Evolutionary conservation across 345 rosid genomes (phyloP).

Genomic region (Eucalyptus curtisii): DNA sequence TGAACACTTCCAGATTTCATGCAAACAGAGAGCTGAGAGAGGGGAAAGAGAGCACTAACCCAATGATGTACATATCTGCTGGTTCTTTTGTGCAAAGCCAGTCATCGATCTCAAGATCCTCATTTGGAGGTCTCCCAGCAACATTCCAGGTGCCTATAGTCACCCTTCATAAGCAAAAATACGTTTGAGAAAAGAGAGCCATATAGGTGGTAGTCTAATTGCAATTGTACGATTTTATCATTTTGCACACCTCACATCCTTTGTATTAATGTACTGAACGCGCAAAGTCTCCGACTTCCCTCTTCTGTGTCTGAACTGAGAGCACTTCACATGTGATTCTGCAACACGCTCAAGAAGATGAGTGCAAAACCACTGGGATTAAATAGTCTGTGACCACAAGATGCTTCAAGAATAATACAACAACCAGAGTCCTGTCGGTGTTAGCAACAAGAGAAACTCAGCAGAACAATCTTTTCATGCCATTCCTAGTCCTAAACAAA

Average conservation of each 20-base stretch:
- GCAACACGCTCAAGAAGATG: background rate
- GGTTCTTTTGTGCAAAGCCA: conserved; percentile 82
- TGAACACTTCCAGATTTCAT: background rate
- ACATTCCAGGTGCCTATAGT: conserved; percentile 93
- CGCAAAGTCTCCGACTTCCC: conserved; percentile 96
- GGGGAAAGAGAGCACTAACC: conserved; percentile 24
- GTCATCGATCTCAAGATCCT: conserved; percentile 69
- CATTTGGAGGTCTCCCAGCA: conserved; percentile 73
- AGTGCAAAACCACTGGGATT: background rate
- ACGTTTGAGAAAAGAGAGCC: background rate
- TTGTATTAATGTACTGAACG: conserved; percentile 76
- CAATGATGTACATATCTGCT: conserved; percentile 82
- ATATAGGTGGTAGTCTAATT: background rate
- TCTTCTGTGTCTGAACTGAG: conserved; percentile 56
- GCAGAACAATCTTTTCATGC: background rate
- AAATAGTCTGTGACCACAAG: background rate
- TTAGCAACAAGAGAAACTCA: background rate
- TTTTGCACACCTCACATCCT: conserved; percentile 74
- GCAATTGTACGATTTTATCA: background rate
- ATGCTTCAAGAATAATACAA: background rate
- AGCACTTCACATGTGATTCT: conserved; percentile 41
- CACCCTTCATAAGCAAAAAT: conserved; percentile 34
- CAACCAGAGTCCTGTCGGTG: background rate
- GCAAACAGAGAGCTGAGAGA: background rate
- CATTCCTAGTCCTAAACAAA: background rate